Evolutionary conservation across 345 rosid species (phyloP).

Genomic region (Arabidopsis thaliana): TAIR10.1 NC_003076.8:6113001-6113500

Average conservation of each 20-base stretch:
- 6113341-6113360: slow-evolving; percentile 48
- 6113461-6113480: slow-evolving; percentile 49
- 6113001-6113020: background rate
- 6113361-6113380: slow-evolving; percentile 50
- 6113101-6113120: slow-evolving; percentile 40
- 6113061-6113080: slow-evolving; percentile 21
- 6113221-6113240: background rate
- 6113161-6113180: slow-evolving; percentile 45
- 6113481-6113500: slow-evolving; percentile 52
- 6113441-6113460: slow-evolving; percentile 42
- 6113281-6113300: slow-evolving; percentile 31
- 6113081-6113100: slow-evolving; percentile 41
- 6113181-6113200: background rate
- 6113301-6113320: slow-evolving; percentile 35
- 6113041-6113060: slow-evolving; percentile 37
- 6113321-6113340: slow-evolving; percentile 38
- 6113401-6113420: slow-evolving; percentile 35
- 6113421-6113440: slow-evolving; percentile 40
- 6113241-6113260: background rate
- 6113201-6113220: background rate
- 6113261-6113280: slow-evolving; percentile 32
- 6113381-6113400: slow-evolving; percentile 48
- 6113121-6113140: slow-evolving; percentile 30
- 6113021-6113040: background rate
- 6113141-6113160: slow-evolving; percentile 31